Percentiles rank a stretch among this genome's conserved stretches.
Evolutionary conservation across 495 filamentous ascomycete species (phyloP).

Genomic region (Penicillium egyptiacum): DNA sequence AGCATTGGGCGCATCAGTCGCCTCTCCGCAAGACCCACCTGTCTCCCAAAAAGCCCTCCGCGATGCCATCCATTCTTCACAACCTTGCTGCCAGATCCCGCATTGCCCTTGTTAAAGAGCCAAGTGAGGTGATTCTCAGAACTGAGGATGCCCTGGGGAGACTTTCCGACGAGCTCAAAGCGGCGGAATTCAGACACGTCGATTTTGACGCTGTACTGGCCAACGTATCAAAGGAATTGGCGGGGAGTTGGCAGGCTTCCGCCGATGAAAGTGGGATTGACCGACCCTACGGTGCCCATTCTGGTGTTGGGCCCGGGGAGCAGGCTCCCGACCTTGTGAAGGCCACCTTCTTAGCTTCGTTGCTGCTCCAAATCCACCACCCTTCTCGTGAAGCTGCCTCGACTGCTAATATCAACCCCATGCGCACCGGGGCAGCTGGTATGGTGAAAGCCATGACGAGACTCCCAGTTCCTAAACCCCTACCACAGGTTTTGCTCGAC

Average conservation of each 20-base stretch:
- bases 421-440: slow-evolving; percentile 28
- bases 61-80: slow-evolving; percentile 50
- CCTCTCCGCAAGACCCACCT: slow-evolving; percentile 39
- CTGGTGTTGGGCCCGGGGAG: slow-evolving; percentile 61
- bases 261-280: slow-evolving; percentile 41
- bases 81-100: slow-evolving; percentile 40
- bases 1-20: slow-evolving; percentile 41
- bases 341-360: slow-evolving; percentile 67
- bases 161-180: slow-evolving; percentile 58
- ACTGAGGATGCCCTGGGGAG: slow-evolving; percentile 45
- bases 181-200: slow-evolving; percentile 51
- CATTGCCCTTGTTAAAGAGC: slow-evolving; percentile 39
- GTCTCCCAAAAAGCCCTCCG: slow-evolving; percentile 49
- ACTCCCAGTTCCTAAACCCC: slow-evolving; percentile 45
- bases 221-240: slow-evolving; percentile 54
- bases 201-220: slow-evolving; percentile 56
- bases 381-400: slow-evolving; percentile 47
- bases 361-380: slow-evolving; percentile 74
- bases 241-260: slow-evolving; percentile 57
- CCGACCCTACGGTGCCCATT: slow-evolving; percentile 52
- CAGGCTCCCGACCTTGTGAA: slow-evolving; percentile 61
- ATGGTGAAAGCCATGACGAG: slow-evolving; percentile 35
- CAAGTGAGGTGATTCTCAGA: slow-evolving; percentile 44
- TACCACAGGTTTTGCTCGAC: slow-evolving; percentile 72
- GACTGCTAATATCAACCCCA: slow-evolving; percentile 27